Evolutionary conservation across 2,329 filamentous ascomycete genomes (phyloP).

Genomic region (Colletotrichum theobromicola): DNA sequence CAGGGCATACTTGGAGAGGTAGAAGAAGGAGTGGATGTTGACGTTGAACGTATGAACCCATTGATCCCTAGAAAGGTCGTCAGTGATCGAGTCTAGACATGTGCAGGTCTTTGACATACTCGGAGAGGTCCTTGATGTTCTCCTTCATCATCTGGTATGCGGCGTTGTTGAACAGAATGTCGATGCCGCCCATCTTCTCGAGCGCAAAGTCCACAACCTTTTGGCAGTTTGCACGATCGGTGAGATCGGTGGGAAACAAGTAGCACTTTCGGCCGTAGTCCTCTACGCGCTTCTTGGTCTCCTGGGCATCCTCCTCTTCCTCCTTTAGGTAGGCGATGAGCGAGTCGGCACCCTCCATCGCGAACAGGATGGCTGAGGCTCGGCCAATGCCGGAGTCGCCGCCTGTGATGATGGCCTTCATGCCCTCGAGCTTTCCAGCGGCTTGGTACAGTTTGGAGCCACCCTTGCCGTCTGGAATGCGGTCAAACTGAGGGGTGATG

Average conservation of each 20-base stretch:
- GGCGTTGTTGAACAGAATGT: conserved; percentile 78
- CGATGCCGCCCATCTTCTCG: conserved; percentile 69
- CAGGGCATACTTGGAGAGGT: conserved; percentile 77
- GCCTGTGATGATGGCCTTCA: conserved; percentile 80
- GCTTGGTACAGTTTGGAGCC: conserved; percentile 74
- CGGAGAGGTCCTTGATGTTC: conserved; percentile 73
- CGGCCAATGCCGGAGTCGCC: conserved; percentile 83
- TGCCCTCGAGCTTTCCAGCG: conserved; percentile 76
- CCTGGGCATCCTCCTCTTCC: conserved; percentile 77
- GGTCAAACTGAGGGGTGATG: conserved; percentile 63
- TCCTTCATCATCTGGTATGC: conserved; percentile 72
- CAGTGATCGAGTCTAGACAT: background rate
- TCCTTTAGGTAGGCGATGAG: conserved; percentile 77
- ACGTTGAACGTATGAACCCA: conserved; percentile 82
- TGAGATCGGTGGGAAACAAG: conserved; percentile 69
- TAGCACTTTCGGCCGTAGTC: conserved; percentile 69
- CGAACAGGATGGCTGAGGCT: conserved; percentile 77
- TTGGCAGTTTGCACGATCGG: conserved; percentile 70
- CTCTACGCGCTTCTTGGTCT: conserved; percentile 75
- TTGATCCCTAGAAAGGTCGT: conserved; percentile 56
- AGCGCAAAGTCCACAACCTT: conserved; percentile 71
- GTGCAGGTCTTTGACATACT: conserved; percentile 50
- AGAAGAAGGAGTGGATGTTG: conserved; percentile 86
- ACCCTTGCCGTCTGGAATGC: conserved; percentile 71
- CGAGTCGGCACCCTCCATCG: conserved; percentile 79